phyloP scores from a whole-genome alignment of 768 basidiomycete species.

The Dendrothele bispora region DNA sequence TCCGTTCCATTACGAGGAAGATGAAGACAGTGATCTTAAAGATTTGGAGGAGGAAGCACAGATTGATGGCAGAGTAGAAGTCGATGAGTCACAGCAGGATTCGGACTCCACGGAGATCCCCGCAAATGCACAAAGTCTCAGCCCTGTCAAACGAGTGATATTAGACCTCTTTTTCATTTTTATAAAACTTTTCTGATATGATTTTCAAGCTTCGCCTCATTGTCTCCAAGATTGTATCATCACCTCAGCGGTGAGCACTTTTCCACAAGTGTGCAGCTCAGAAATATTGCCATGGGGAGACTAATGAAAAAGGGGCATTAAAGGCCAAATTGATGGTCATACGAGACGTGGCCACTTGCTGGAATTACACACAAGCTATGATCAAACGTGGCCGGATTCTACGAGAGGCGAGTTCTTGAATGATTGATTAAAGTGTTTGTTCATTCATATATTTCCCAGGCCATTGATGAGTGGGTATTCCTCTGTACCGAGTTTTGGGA shows the following conservation, averaged over 20 bases:
- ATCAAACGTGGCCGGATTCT: slow-evolving; percentile 23
- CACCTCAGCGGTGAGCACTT: slow-evolving; percentile 25
- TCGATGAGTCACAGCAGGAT: slow-evolving; percentile 21
- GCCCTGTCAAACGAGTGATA: no score
- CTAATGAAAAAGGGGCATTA: slow-evolving; percentile 10
- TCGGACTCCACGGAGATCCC: neutral
- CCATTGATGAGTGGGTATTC: slow-evolving; percentile 31
- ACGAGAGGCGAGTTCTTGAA: slow-evolving; percentile 18
- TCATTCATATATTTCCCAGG: slow-evolving; percentile 19
- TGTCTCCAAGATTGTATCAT: slow-evolving; percentile 28
- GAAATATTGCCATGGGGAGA: slow-evolving; percentile 17
- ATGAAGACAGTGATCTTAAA: slow-evolving; percentile 19
- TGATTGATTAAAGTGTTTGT: neutral
- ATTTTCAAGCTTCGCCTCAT: slow-evolving; percentile 27
- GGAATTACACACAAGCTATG: slow-evolving; percentile 38
- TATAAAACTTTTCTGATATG: neutral
- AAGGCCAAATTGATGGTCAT: slow-evolving; percentile 24
- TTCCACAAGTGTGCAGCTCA: neutral
- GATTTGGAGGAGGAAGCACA: slow-evolving; percentile 17
- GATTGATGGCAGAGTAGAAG: no score
- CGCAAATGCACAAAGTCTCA: no score
- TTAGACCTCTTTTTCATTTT: neutral
- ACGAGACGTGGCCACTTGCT: slow-evolving; percentile 30
- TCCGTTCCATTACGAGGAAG: slow-evolving; percentile 28
- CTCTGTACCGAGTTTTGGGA: slow-evolving; percentile 5